phyloP scores from a whole-genome alignment of 441 rosid genomes.

The Erysimum pusillum region DNA sequence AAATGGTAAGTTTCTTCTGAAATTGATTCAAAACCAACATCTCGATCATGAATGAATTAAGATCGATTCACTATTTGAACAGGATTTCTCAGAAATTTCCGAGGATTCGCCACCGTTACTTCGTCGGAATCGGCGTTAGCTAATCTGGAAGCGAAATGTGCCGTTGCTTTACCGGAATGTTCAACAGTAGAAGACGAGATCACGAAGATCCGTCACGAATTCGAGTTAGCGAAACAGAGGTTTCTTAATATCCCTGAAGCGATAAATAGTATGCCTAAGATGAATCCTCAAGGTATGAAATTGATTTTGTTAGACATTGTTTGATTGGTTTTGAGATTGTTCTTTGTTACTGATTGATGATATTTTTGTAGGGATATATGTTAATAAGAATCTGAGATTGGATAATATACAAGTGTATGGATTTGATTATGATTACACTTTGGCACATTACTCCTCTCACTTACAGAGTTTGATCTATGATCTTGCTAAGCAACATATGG shows the following conservation, averaged over 20 bases:
- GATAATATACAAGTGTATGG: slow-evolving; percentile 90
- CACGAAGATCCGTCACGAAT: slow-evolving; percentile 63
- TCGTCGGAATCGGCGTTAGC: slow-evolving; percentile 48
- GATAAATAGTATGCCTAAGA: slow-evolving; percentile 70
- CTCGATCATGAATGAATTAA: not conserved
- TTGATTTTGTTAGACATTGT: not conserved
- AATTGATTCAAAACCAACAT: not conserved
- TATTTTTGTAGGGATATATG: slow-evolving; percentile 71
- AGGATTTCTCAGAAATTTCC: slow-evolving; percentile 50
- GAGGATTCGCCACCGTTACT: slow-evolving; percentile 47
- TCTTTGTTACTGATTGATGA: slow-evolving; percentile 1
- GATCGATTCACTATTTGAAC: not conserved
- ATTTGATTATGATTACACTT: slow-evolving; percentile 92
- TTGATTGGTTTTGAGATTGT: not conserved
- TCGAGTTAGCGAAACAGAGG: slow-evolving; percentile 68
- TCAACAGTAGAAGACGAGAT: slow-evolving; percentile 52
- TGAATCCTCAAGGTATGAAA: slow-evolving; percentile 79
- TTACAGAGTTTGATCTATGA: slow-evolving; percentile 92
- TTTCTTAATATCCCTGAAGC: slow-evolving; percentile 79
- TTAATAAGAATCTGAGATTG: slow-evolving; percentile 86
- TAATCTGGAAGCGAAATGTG: slow-evolving; percentile 54
- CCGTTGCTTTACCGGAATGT: slow-evolving; percentile 42
- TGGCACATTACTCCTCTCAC: slow-evolving; percentile 87
- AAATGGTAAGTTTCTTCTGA: slow-evolving; percentile 47
- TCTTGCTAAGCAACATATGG: slow-evolving; percentile 91